phyloP scores from a whole-genome alignment of 129 eudicot species.

The Arctium lappa region DNA sequence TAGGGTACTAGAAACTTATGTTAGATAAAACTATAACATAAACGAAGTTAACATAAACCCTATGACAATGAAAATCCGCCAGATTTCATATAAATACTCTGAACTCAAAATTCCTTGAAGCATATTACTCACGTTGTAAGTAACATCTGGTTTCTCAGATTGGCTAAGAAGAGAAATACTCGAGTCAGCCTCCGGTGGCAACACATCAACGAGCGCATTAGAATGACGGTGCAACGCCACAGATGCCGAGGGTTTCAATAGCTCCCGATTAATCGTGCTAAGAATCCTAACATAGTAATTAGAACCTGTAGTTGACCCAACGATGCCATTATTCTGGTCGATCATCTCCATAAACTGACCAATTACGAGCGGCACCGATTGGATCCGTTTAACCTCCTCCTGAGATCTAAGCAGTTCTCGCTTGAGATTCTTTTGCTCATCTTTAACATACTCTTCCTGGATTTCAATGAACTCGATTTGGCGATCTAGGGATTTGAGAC shows the following conservation, averaged over 20 bases:
- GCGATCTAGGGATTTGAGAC: slow-evolving; percentile 64
- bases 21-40: background rate
- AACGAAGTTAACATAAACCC: background rate
- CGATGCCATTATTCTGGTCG: slow-evolving; percentile 74
- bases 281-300: slow-evolving; percentile 83
- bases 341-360: slow-evolving; percentile 98
- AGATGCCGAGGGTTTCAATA: slow-evolving; percentile 71
- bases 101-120: background rate
- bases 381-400: slow-evolving; percentile 89
- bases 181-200: slow-evolving; percentile 92
- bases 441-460: slow-evolving; percentile 85
- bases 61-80: background rate
- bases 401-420: slow-evolving; percentile 76
- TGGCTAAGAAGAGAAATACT: slow-evolving; percentile 80
- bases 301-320: slow-evolving; percentile 79
- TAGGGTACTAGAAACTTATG: background rate
- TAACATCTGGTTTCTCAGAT: slow-evolving; percentile 87
- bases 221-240: slow-evolving; percentile 85
- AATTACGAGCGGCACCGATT: slow-evolving; percentile 86
- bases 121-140: slow-evolving; percentile 51
- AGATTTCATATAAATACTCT: background rate
- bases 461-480: slow-evolving; percentile 81
- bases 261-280: slow-evolving; percentile 80
- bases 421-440: slow-evolving; percentile 73
- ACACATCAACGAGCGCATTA: slow-evolving; percentile 81